Percentiles rank a stretch among this genome's conserved stretches.
These are phyloP conservation scores for Pichia sp. DNA, from an alignment of 1,139 yeast genomes.

Conservation along the genomic window DNA sequence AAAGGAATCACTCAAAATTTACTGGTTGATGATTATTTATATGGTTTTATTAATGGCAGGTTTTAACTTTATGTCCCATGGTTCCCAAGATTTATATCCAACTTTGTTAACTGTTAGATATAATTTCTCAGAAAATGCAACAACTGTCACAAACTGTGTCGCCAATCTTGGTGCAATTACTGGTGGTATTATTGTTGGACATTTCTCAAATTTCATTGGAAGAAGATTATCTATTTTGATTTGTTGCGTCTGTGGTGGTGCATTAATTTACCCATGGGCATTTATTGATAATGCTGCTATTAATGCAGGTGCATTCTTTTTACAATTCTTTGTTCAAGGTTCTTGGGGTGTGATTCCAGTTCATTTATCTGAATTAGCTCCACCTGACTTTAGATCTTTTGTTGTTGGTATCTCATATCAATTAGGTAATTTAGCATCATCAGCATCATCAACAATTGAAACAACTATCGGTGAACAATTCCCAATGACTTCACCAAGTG, in stretches of 20 bases:
- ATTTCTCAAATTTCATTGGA: slow-evolving; percentile 52
- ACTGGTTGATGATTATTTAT: slow-evolving; percentile 43
- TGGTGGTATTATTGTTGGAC: slow-evolving; percentile 63
- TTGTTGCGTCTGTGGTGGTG: slow-evolving; percentile 65
- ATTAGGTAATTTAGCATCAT: slow-evolving; percentile 76
- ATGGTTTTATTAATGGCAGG: slow-evolving; percentile 56
- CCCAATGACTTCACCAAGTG: slow-evolving; percentile 40
- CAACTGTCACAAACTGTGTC: slow-evolving; percentile 62
- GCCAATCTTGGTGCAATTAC: slow-evolving; percentile 65
- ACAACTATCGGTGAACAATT: slow-evolving; percentile 64
- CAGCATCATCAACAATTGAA: slow-evolving; percentile 81
- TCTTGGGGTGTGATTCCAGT: slow-evolving; percentile 86
- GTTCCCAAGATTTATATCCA: slow-evolving; percentile 70
- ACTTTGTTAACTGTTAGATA: slow-evolving; percentile 54
- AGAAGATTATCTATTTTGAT: slow-evolving; percentile 51
- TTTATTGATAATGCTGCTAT: slow-evolving; percentile 48
- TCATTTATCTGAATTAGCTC: slow-evolving; percentile 71
- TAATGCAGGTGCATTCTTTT: slow-evolving; percentile 72
- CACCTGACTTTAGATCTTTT: slow-evolving; percentile 68
- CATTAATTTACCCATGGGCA: slow-evolving; percentile 62
- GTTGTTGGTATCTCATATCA: slow-evolving; percentile 75
- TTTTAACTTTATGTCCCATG: slow-evolving; percentile 65
- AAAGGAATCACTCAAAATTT: slow-evolving; percentile 30
- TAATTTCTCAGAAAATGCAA: slow-evolving; percentile 41
- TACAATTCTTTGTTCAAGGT: slow-evolving; percentile 80